Evolutionary conservation across 176 grass and related monocot species (phyloP), one percentile per base, ranked within the genome.

Genomic region (Triticum urartu): DNA sequence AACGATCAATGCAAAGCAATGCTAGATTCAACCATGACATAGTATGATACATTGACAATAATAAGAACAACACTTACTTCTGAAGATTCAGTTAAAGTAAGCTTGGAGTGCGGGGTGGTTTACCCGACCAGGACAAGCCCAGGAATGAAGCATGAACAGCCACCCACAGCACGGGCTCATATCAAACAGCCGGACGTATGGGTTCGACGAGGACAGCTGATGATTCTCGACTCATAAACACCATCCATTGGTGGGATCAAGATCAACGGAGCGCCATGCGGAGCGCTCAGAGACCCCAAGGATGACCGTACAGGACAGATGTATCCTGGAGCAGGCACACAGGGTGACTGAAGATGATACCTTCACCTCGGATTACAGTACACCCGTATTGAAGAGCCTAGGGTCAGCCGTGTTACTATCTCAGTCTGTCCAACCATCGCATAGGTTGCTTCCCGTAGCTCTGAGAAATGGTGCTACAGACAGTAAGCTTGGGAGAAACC

Each of bases 81-180:
- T 52, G 9, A 65, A 47, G 26, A 85, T 76, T 64, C 4, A 11
- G 5, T 54, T 54, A 54, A 54, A 54, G 50, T 17, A 14, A 48
- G 12, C 12, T 48, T 48, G 45, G 12, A 48, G 45, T 48, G 1
- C 1, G 1, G 48, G 2, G 32, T 39, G 71, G 78, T 78, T 90
- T 52, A 21, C 69, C 68, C 64, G 79, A 86, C 54, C 63, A 86
- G 52, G 88, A 90, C 52, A 83, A 81, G 35, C 75, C 10, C 10
- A 4, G 30, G 38, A 63, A 86, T 24, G 84, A 35, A 86, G 30
- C 50, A 17, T 14, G 36, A 71, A 52, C 47, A 77, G 79, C 71
- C 79, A 64, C 6, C 47, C 21, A 28, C 69, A 76, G 50, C 61
- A 25, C 35, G 24, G 86, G 47, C 47, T 88, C 72, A 62, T 12